Evolutionary conservation across 106 monocot genomes (phyloP).

Genomic region (Agapanthus africanus): DNA sequence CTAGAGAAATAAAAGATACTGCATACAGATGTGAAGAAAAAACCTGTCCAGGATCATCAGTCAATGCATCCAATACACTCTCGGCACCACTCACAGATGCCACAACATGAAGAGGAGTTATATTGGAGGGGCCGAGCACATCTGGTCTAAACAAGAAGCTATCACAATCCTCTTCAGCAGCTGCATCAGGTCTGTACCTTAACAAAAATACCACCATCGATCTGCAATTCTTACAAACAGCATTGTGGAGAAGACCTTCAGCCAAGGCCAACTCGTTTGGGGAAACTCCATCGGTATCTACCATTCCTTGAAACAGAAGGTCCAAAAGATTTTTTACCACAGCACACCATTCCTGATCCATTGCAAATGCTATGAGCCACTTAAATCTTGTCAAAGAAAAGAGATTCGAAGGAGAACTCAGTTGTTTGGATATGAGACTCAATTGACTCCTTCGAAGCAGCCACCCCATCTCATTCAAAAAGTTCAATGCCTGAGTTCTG

Average conservation of each 20-base stretch:
- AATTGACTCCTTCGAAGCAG: slow-evolving; percentile 47
- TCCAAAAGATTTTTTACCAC: slow-evolving; percentile 75
- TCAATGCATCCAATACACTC: slow-evolving; percentile 64
- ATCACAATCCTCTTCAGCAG: slow-evolving; percentile 3
- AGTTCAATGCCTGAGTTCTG: slow-evolving; percentile 45
- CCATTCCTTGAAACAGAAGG: slow-evolving; percentile 36
- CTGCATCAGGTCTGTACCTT: slow-evolving; percentile 28
- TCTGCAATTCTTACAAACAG: slow-evolving; percentile 56
- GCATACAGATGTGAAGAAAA: background rate
- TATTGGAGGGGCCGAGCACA: slow-evolving; percentile 25
- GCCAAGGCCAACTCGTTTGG: slow-evolving; percentile 31
- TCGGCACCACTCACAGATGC: slow-evolving; percentile 37
- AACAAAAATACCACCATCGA: slow-evolving; percentile 54
- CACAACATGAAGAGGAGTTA: slow-evolving; percentile 80
- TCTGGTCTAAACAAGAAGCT: slow-evolving; percentile 60
- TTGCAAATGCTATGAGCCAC: slow-evolving; percentile 58
- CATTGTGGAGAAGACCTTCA: slow-evolving; percentile 46
- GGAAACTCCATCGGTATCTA: slow-evolving; percentile 26
- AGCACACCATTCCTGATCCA: slow-evolving; percentile 58
- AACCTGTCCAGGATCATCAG: slow-evolving; percentile 77
- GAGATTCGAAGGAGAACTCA: background rate
- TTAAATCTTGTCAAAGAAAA: slow-evolving; percentile 43
- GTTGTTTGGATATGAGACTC: slow-evolving; percentile 10
- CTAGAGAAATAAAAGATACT: background rate
- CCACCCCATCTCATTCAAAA: slow-evolving; percentile 84